Percentiles rank a stretch among this genome's conserved stretches.
phyloP scores from a whole-genome alignment of 2,329 filamentous ascomycete genomes.

The Neonectria magnoliae region DNA sequence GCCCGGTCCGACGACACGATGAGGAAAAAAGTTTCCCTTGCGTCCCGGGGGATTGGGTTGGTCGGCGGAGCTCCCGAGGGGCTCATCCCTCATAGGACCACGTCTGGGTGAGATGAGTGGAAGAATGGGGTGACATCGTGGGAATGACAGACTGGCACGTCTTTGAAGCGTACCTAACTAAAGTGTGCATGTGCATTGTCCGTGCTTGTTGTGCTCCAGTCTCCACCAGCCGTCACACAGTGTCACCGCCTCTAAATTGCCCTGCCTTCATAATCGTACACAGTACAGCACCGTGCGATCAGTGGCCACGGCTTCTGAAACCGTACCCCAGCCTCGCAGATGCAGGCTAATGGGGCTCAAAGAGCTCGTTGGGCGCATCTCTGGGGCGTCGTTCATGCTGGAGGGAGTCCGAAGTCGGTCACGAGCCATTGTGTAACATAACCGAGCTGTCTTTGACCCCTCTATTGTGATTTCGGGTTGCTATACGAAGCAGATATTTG shows the following conservation, averaged over 20 bases:
- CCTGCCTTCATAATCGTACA: background rate
- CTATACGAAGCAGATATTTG: background rate
- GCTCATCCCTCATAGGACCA: slow-evolving; percentile 18
- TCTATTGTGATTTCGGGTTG: background rate
- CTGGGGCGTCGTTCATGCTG: slow-evolving; percentile 5
- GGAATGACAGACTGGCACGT: slow-evolving; percentile 11
- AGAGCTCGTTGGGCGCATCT: background rate
- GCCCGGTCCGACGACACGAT: slow-evolving; percentile 19
- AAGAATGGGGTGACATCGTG: slow-evolving; percentile 30
- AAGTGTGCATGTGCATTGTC: slow-evolving; percentile 33
- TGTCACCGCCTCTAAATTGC: slow-evolving; percentile 8
- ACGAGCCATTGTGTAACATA: background rate
- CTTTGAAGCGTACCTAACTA: slow-evolving; percentile 29
- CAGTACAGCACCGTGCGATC: slow-evolving; percentile 1
- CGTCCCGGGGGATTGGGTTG: slow-evolving; percentile 13
- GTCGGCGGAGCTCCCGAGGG: slow-evolving; percentile 24
- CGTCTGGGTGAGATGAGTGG: slow-evolving; percentile 14
- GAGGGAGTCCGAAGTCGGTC: background rate
- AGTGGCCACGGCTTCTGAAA: slow-evolving; percentile 19
- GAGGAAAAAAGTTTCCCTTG: background rate
- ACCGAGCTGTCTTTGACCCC: background rate
- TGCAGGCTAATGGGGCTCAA: slow-evolving; percentile 7
- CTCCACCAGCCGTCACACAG: slow-evolving; percentile 2
- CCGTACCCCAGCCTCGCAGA: slow-evolving; percentile 8
- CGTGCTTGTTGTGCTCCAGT: slow-evolving; percentile 24